Evolutionary conservation across 257 asterid species (phyloP).

Genomic region (Capsicum rhomboideum): DNA sequence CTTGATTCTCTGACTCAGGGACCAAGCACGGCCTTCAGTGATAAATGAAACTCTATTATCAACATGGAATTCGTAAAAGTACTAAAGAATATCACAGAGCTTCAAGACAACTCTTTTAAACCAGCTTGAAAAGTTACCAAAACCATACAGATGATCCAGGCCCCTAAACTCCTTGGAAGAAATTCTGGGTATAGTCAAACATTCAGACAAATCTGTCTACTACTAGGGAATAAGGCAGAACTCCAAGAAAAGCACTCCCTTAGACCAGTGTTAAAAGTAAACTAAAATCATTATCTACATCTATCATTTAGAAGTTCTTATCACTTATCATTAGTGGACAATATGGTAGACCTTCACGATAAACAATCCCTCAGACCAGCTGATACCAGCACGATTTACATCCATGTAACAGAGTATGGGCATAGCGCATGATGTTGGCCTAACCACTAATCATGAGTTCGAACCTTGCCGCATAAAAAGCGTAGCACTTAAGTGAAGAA

Average conservation of each 20-base stretch:
- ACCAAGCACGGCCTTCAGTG: conserved; percentile 49
- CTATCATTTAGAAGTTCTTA: neutral
- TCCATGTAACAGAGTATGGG: neutral
- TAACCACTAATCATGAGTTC: neutral
- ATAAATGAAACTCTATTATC: neutral
- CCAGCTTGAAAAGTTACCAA: neutral
- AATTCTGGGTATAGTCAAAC: neutral
- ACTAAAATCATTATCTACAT: neutral
- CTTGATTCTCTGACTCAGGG: conserved; percentile 65
- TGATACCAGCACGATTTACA: neutral
- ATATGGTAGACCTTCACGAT: neutral
- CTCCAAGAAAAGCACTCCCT: neutral
- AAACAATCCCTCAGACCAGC: neutral
- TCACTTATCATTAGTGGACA: neutral
- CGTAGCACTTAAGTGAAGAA: neutral
- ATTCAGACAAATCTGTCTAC: neutral
- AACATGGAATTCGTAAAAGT: neutral
- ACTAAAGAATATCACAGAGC: neutral
- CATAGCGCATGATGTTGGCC: neutral
- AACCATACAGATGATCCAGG: neutral
- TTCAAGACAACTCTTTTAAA: neutral
- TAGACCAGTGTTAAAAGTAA: neutral
- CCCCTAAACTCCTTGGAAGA: neutral
- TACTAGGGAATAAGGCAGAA: neutral
- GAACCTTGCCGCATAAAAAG: neutral